A percentile compares a stretch with the other conserved stretches of the same genome.
These are phyloP conservation scores for Cerrena zonata DNA, from an alignment of 1,284 basidiomycete genomes.

Conservation along the genomic window DNA sequence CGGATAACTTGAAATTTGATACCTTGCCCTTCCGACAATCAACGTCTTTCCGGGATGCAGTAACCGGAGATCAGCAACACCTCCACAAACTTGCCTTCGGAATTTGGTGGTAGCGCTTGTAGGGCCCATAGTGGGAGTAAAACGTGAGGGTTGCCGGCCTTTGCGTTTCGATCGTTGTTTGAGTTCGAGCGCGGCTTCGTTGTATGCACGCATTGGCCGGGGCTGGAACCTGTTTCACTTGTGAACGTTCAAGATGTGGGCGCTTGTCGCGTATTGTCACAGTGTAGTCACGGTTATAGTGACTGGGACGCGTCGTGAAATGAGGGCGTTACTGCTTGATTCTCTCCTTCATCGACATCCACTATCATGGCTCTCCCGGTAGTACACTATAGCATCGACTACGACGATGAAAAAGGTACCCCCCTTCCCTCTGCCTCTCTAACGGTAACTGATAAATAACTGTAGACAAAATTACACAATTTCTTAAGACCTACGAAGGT, in stretches of 20 bases:
- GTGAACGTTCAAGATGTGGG: too few relatives aligned
- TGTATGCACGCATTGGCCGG: too few relatives aligned
- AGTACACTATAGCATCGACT: slow-evolving; percentile 44
- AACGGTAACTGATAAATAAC: slow-evolving; percentile 7
- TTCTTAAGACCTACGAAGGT: slow-evolving; percentile 63
- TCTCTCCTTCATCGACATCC: slow-evolving; percentile 3
- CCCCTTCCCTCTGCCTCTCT: too few relatives aligned
- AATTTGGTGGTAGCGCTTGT: too few relatives aligned
- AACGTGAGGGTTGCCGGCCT: background rate
- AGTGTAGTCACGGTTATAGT: background rate
- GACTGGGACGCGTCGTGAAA: slow-evolving; percentile 4
- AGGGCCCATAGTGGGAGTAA: background rate
- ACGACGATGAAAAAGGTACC: slow-evolving; percentile 40
- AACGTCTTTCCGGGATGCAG: too few relatives aligned
- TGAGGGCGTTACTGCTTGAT: slow-evolving; percentile 7
- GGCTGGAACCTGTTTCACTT: background rate
- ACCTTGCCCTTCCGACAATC: too few relatives aligned
- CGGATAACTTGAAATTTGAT: too few relatives aligned
- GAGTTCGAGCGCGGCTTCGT: too few relatives aligned
- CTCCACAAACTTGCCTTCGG: too few relatives aligned
- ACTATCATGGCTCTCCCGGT: slow-evolving; percentile 44
- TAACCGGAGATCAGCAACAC: too few relatives aligned
- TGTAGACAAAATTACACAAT: slow-evolving; percentile 62
- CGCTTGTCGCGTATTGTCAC: slow-evolving; percentile 18
- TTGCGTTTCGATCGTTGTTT: too few relatives aligned